Conservation (phyloP, 2,329 filamentous ascomycete genomes). For the Teratosphaeria pseudoeucalypti region DNA sequence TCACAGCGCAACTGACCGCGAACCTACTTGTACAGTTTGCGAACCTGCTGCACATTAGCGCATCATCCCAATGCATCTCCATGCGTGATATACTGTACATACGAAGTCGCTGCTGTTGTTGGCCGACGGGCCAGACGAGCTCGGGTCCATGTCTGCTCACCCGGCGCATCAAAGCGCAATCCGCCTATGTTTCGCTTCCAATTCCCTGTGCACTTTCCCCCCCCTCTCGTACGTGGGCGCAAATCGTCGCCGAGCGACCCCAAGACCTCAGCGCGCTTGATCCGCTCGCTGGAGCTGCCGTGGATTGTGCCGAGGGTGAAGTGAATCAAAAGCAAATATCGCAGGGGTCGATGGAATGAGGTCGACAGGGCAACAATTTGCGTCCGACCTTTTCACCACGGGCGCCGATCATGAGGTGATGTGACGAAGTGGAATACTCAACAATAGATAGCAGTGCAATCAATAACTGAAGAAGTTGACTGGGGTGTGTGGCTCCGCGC, state of each 20-base stretch:
- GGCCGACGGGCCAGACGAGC: slow-evolving; percentile 24
- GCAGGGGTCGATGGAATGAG: background rate
- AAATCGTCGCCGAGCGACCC: background rate
- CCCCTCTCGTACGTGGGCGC: background rate
- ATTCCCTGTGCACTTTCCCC: background rate
- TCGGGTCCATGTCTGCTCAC: slow-evolving; percentile 4
- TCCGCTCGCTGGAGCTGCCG: background rate
- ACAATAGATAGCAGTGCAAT: background rate
- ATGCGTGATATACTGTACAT: slow-evolving; percentile 22
- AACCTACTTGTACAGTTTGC: slow-evolving; percentile 92
- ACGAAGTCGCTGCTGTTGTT: slow-evolving; percentile 96
- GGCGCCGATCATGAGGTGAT: background rate
- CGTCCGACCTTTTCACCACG: background rate
- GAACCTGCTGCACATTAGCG: slow-evolving; percentile 53
- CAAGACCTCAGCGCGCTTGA: background rate
- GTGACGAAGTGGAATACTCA: background rate
- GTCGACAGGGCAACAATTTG: background rate
- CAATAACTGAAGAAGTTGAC: background rate
- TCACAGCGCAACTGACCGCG: background rate
- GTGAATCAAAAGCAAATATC: background rate
- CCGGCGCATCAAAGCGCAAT: background rate
- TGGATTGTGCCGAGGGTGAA: background rate
- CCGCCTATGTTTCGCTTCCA: background rate
- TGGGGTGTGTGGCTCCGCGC: background rate
- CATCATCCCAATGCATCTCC: slow-evolving; percentile 30